phyloP scores from a whole-genome alignment of 2,329 filamentous ascomycete genomes.

The Colletotrichum endophyticum region DNA sequence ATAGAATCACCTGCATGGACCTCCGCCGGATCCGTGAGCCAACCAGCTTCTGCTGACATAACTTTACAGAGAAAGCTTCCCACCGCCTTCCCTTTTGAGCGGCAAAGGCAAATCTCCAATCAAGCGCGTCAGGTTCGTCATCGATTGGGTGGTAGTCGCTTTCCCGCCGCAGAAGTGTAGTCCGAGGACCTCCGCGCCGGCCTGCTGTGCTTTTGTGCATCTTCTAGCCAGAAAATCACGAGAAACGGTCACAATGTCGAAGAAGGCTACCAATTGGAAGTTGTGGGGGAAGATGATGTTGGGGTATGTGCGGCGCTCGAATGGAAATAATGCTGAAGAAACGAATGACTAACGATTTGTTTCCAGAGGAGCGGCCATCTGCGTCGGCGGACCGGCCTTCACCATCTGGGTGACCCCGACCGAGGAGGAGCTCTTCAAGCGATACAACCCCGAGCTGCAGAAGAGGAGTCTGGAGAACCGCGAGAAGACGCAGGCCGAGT shows the following conservation, averaged over 20 bases:
- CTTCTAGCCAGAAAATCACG: neutral
- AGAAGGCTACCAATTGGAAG: slow-evolving; percentile 58
- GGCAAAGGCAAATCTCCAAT: slow-evolving; percentile 2
- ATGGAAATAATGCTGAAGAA: neutral
- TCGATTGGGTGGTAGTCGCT: neutral
- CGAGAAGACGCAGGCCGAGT: slow-evolving; percentile 79
- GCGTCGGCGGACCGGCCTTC: slow-evolving; percentile 84
- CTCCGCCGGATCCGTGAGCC: neutral
- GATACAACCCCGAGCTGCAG: slow-evolving; percentile 94
- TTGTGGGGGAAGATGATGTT: slow-evolving; percentile 73
- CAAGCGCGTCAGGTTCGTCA: slow-evolving; percentile 20
- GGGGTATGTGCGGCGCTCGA: slow-evolving; percentile 55
- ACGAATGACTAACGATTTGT: neutral
- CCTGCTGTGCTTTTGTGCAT: neutral
- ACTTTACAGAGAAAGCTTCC: neutral
- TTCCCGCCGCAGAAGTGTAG: neutral
- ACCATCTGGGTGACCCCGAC: slow-evolving; percentile 81
- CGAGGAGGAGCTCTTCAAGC: slow-evolving; percentile 90
- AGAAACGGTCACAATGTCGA: slow-evolving; percentile 37
- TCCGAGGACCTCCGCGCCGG: neutral
- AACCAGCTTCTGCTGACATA: neutral
- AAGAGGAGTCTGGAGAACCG: slow-evolving; percentile 83
- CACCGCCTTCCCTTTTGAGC: slow-evolving; percentile 11
- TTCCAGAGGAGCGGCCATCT: slow-evolving; percentile 70
- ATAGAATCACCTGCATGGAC: slow-evolving; percentile 4